Evolutionary conservation across 129 eudicot genomes (phyloP).

Genomic region (Sambucus nigra): DNA sequence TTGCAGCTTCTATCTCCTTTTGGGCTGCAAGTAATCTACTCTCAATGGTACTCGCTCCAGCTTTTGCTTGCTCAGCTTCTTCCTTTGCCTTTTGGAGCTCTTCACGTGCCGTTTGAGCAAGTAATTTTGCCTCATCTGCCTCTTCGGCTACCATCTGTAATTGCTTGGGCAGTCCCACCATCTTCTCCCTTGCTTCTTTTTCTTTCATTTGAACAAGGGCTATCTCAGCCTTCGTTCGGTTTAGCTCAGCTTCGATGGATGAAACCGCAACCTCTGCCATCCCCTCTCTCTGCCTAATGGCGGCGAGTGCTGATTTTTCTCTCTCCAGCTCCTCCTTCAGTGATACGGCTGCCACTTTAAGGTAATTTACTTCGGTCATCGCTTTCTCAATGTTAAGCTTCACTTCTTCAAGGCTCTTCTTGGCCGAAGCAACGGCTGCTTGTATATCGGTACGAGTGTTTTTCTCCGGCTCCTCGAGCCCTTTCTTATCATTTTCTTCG

Average conservation of each 20-base stretch:
- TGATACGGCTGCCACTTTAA: constrained; percentile 68
- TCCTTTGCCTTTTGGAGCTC: constrained; percentile 65
- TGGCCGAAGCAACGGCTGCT: constrained; percentile 35
- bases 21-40: constrained; percentile 68
- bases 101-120: constrained; percentile 49
- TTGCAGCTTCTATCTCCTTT: constrained; percentile 90
- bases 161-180: constrained; percentile 73
- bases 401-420: constrained; percentile 71
- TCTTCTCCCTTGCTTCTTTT: constrained; percentile 70
- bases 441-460: constrained; percentile 33
- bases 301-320: constrained; percentile 50
- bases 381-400: constrained; percentile 58
- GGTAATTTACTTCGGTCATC: constrained; percentile 43
- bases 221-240: constrained; percentile 52
- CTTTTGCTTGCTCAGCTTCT: constrained; percentile 61
- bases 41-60: constrained; percentile 59
- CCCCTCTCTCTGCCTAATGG: constrained; percentile 76
- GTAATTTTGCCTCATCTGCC: constrained; percentile 54
- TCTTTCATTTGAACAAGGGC: constrained; percentile 46
- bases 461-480: constrained; percentile 13
- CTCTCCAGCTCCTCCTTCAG: constrained; percentile 57
- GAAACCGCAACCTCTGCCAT: constrained; percentile 85
- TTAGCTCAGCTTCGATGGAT: constrained; percentile 75
- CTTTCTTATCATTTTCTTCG: constrained; percentile 23
- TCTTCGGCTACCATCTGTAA: constrained; percentile 68